Base-by-base conservation (phyloP, 2,329 filamentous ascomycete genomes). In the Diaporthe sp. region DNA sequence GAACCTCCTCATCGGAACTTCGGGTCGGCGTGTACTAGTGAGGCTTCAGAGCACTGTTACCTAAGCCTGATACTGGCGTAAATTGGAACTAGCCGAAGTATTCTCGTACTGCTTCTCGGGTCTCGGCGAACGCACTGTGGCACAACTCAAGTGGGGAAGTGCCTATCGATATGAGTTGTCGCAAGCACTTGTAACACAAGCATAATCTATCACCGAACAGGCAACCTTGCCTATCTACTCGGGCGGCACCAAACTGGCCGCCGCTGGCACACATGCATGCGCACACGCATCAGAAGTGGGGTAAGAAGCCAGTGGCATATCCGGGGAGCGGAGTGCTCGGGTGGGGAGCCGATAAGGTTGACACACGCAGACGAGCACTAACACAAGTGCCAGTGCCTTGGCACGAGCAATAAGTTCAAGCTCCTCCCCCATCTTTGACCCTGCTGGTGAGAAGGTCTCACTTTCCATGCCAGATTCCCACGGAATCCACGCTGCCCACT, bases 341-440 rank as follows among this genome's bases (percentile, higher is more conserved):
- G 47, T 59, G 53, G 65, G 65, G 71, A 13, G 27, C 55, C 47
- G 72, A 73, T 73, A 73, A 73, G 72, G 25, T 15, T 35, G 32
- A 27, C 47, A 50, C 25, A 25, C 17, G 39, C 22, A 30, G 65
- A 37, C n/a, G 50, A 30, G 32, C 42, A 53, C 19, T 19, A 37
- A 39, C 30, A 61, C 17, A 32, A 61, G n/a, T n/a, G 15, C 32
- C 37, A 66, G 50, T 42, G 69, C 44, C 69, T 53, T 44, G 69
- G 44, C 42, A n/a, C 2, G 19, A 55, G 35, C 13, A 71, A 53
- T 53, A 71, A 71, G 53, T 27, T 42, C 17, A 10, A 37, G 13
- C 5, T 37, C 10, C 27, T 71, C 72, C 72, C 70, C 72, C 72
- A 74, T 74, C 72, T 74, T 71, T 68, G 72, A 51, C 47, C 50